Percentiles rank a stretch among this genome's conserved stretches.
Evolutionary conservation across 257 asterid genomes (phyloP).

Genomic region (Paulownia fortunei): DNA sequence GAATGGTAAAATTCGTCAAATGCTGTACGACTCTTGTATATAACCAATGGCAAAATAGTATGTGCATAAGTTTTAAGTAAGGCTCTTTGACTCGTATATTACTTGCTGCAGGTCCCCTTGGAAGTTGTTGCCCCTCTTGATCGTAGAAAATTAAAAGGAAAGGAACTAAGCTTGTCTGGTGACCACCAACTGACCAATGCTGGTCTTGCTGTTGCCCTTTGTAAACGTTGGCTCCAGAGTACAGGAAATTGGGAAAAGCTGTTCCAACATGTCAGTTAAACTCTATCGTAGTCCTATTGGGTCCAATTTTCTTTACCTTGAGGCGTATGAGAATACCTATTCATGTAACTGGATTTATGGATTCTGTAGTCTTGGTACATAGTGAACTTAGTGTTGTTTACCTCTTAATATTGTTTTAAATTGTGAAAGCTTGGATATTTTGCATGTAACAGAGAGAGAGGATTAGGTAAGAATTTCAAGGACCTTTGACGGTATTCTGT

Average conservation of each 20-base stretch:
- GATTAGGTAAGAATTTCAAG: not conserved
- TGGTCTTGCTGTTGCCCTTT: slow-evolving; percentile 85
- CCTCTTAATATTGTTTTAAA: no score
- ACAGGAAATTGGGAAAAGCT: slow-evolving; percentile 74
- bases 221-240: slow-evolving; percentile 76
- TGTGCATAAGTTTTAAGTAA: not conserved
- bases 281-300: slow-evolving; percentile 11
- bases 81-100: slow-evolving; percentile 20
- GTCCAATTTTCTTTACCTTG: slow-evolving; percentile 16
- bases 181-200: slow-evolving; percentile 88
- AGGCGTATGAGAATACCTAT: no score
- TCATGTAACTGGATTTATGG: no score
- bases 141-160: slow-evolving; percentile 53
- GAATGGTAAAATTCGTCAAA: no score
- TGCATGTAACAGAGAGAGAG: no score
- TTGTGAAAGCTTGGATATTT: no score
- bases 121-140: slow-evolving; percentile 72
- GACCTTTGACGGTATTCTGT: not conserved
- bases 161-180: slow-evolving; percentile 76
- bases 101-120: slow-evolving; percentile 64
- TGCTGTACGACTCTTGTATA: not conserved
- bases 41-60: not conserved
- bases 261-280: slow-evolving; percentile 63
- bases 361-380: not conserved
- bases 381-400: not conserved